These are phyloP conservation scores for Leccinum glutinopallens DNA, from an alignment of 1,284 basidiomycete genomes.

Conservation along the genomic window DNA sequence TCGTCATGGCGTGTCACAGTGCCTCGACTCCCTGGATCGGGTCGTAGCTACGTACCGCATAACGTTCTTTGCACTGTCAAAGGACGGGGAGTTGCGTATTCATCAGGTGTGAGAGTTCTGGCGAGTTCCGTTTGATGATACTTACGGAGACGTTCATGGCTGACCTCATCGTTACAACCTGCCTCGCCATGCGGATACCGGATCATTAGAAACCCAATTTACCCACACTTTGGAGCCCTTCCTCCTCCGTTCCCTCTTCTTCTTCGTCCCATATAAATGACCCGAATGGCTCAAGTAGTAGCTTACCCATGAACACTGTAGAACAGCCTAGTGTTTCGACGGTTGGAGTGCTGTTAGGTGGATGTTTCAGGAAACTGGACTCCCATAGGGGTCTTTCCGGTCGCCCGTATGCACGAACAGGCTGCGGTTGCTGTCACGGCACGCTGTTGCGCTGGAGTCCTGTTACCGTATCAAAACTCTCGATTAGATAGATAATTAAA, in stretches of 20 bases:
- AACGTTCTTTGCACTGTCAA: conserved; percentile 33
- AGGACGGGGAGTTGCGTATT: conserved; percentile 37
- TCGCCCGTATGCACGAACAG: not conserved
- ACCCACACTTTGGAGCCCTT: not conserved
- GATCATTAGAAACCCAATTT: conserved; percentile 21
- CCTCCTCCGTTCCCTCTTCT: not conserved
- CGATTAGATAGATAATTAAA: not conserved
- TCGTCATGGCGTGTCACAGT: conserved; percentile 20
- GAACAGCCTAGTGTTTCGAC: no score
- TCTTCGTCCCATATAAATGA: no score
- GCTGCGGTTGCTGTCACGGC: no score
- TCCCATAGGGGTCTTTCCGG: no score
- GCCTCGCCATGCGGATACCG: conserved; percentile 35
- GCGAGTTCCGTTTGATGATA: not conserved
- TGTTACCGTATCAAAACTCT: no score
- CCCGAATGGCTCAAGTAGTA: no score
- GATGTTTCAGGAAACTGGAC: no score
- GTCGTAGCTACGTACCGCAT: conserved; percentile 37
- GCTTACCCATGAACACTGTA: no score
- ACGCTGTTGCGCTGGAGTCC: no score
- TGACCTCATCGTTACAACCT: conserved; percentile 37
- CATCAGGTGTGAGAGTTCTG: conserved; percentile 29
- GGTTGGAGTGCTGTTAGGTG: no score
- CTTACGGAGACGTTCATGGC: conserved; percentile 24
- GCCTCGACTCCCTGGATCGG: conserved; percentile 24